phyloP scores from a whole-genome alignment of 2,329 filamentous ascomycete genomes.

The Fusarium graminum region DNA sequence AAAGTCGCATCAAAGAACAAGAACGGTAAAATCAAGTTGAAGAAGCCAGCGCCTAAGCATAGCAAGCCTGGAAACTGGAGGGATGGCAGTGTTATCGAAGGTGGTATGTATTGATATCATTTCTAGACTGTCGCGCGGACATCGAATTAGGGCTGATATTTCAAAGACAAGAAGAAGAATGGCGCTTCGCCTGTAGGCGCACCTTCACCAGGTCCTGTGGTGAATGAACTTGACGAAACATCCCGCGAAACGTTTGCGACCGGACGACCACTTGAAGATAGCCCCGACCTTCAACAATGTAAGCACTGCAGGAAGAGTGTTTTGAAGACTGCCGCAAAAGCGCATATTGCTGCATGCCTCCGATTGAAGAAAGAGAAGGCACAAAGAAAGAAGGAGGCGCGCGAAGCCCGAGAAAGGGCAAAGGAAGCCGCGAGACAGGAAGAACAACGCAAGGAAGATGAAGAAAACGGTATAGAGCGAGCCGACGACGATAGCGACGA shows the following conservation, averaged over 20 bases:
- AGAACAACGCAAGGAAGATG: slow-evolving; percentile 66
- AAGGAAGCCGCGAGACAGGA: slow-evolving; percentile 71
- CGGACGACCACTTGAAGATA: slow-evolving; percentile 84
- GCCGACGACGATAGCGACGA: slow-evolving; percentile 64
- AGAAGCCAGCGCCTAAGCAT: slow-evolving; percentile 72
- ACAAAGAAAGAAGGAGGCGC: slow-evolving; percentile 79
- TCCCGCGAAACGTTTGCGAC: slow-evolving; percentile 84
- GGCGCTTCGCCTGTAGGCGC: slow-evolving; percentile 58
- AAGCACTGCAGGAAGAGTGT: slow-evolving; percentile 95
- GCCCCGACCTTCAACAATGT: slow-evolving; percentile 83
- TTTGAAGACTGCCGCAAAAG: slow-evolving; percentile 78
- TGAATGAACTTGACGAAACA: slow-evolving; percentile 79
- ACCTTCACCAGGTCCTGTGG: slow-evolving; percentile 66
- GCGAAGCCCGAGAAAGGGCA: slow-evolving; percentile 76
- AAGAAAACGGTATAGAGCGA: slow-evolving; percentile 62
- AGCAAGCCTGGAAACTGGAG: slow-evolving; percentile 79
- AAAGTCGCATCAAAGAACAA: slow-evolving; percentile 73
- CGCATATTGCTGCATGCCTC: slow-evolving; percentile 86
- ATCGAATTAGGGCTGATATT: slow-evolving; percentile 18
- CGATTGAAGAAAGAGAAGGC: slow-evolving; percentile 87
- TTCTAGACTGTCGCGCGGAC: not conserved
- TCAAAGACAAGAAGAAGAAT: slow-evolving; percentile 68
- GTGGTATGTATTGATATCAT: slow-evolving; percentile 64
- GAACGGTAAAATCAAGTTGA: slow-evolving; percentile 70
- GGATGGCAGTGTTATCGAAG: slow-evolving; percentile 73